These are phyloP conservation scores for Starmerella bombicola DNA, from an alignment of 805 yeast species.

Conservation along the genomic window DNA sequence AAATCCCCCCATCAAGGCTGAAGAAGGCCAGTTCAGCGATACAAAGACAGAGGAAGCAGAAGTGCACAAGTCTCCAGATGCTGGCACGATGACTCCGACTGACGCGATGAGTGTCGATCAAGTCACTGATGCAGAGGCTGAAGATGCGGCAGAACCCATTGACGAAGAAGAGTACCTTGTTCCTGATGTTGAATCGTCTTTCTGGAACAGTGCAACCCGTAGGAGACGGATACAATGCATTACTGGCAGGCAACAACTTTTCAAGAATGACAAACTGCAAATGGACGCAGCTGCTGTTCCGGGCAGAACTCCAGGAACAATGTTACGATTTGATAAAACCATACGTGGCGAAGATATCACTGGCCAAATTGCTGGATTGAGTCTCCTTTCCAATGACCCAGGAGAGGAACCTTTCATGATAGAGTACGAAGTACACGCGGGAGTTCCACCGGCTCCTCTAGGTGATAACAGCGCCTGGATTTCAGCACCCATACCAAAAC, in stretches of 20 bases:
- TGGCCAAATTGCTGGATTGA: slow-evolving; percentile 19
- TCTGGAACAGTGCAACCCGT: slow-evolving; percentile 67
- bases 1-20: not conserved
- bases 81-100: not conserved
- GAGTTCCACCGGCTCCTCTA: slow-evolving; percentile 49
- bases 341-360: slow-evolving; percentile 20
- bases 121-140: not conserved
- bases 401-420: slow-evolving; percentile 33
- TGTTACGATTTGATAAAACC: slow-evolving; percentile 42
- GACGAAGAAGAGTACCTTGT: slow-evolving; percentile 6
- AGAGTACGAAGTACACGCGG: slow-evolving; percentile 77
- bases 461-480: slow-evolving; percentile 19
- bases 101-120: not conserved
- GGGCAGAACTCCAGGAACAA: slow-evolving; percentile 49
- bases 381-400: slow-evolving; percentile 7
- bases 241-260: slow-evolving; percentile 51
- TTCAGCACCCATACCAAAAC: slow-evolving; percentile 21
- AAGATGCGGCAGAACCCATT: not conserved
- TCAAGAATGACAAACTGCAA: slow-evolving; percentile 47
- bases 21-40: not conserved
- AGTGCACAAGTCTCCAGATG: not conserved
- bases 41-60: not conserved
- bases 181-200: slow-evolving; percentile 30
- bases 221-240: slow-evolving; percentile 68
- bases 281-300: slow-evolving; percentile 52